Conservation (phyloP, 2,329 filamentous ascomycete species). For the Berkeleyomyces basicola region DNA sequence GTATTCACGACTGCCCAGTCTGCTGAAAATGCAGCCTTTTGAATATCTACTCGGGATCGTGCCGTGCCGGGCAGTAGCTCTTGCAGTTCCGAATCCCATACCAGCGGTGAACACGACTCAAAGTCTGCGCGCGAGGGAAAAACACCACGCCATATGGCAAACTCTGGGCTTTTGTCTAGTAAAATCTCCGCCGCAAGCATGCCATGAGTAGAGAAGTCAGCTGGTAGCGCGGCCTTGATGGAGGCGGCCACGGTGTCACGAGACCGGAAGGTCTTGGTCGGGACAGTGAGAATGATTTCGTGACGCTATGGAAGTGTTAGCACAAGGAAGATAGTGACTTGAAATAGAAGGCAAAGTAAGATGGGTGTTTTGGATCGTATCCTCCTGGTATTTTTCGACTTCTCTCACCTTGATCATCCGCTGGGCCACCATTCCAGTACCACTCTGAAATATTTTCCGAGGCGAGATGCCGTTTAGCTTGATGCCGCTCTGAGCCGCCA, state of each 20-base stretch:
- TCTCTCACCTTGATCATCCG: constrained; percentile 44
- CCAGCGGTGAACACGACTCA: constrained; percentile 26
- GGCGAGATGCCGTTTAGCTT: constrained; percentile 50
- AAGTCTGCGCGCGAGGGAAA: constrained; percentile 51
- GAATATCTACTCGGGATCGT: constrained; percentile 32
- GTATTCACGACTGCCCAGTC: constrained; percentile 25
- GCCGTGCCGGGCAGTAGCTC: constrained; percentile 29
- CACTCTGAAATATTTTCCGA: constrained; percentile 50
- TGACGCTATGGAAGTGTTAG: constrained; percentile 18
- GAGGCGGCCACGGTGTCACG: constrained; percentile 39
- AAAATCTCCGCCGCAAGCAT: constrained; percentile 52
- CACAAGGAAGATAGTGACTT: background rate
- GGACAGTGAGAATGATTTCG: constrained; percentile 48
- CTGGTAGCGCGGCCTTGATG: constrained; percentile 35
- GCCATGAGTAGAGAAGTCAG: constrained; percentile 47
- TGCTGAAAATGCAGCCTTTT: constrained; percentile 27
- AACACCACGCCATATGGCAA: constrained; percentile 44
- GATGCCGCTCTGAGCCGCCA: constrained; percentile 51
- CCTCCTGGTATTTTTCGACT: background rate
- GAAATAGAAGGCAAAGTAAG: background rate
- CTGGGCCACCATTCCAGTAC: constrained; percentile 62
- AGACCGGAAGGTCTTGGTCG: constrained; percentile 45
- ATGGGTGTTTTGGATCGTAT: background rate
- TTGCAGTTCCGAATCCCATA: constrained; percentile 32
- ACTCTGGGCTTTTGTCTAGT: constrained; percentile 22